These are phyloP conservation scores for Hypoxylon sp. DNA, from an alignment of 2,329 filamentous ascomycete species.

Conservation along the genomic window DNA sequence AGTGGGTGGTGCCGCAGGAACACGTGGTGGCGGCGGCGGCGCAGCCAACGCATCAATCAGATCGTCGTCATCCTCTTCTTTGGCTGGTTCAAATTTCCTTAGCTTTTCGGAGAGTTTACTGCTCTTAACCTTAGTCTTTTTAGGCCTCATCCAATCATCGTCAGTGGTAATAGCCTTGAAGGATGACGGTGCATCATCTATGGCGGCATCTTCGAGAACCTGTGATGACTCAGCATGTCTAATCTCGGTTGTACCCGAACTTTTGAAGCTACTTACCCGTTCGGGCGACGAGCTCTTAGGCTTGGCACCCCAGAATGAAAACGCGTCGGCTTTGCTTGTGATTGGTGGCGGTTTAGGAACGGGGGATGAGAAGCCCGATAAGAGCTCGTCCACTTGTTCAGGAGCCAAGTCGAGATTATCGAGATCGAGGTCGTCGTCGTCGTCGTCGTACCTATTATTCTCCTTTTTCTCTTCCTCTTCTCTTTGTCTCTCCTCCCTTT, in stretches of 20 bases:
- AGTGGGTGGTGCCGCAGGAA: conserved; percentile 50
- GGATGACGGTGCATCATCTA: conserved; percentile 59
- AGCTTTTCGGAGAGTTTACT: conserved; percentile 71
- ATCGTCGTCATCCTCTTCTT: conserved; percentile 56
- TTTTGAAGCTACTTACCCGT: conserved; percentile 50
- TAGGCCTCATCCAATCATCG: conserved; percentile 63
- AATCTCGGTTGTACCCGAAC: conserved; percentile 60
- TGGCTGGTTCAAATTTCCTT: conserved; percentile 67
- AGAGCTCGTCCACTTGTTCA: conserved; percentile 52
- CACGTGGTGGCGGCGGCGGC: conserved; percentile 59
- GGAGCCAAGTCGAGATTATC: conserved; percentile 53
- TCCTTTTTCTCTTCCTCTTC: conserved; percentile 25
- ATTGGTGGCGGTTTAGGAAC: conserved; percentile 10
- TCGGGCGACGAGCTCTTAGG: conserved; percentile 56
- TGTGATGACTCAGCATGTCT: conserved; percentile 66
- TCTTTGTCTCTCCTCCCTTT: conserved; percentile 44
- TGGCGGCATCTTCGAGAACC: conserved; percentile 62
- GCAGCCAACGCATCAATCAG: conserved; percentile 57
- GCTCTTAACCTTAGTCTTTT: conserved; percentile 60
- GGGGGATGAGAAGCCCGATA: conserved; percentile 47
- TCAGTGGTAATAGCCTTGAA: conserved; percentile 54
- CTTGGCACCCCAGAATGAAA: conserved; percentile 71
- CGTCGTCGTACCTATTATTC: conserved; percentile 26
- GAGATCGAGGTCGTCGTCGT: conserved; percentile 51
- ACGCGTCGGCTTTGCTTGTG: conserved; percentile 57